Evolutionary conservation across 1,284 basidiomycete species (phyloP).

Genomic region (Rhodotorula sp.): DNA sequence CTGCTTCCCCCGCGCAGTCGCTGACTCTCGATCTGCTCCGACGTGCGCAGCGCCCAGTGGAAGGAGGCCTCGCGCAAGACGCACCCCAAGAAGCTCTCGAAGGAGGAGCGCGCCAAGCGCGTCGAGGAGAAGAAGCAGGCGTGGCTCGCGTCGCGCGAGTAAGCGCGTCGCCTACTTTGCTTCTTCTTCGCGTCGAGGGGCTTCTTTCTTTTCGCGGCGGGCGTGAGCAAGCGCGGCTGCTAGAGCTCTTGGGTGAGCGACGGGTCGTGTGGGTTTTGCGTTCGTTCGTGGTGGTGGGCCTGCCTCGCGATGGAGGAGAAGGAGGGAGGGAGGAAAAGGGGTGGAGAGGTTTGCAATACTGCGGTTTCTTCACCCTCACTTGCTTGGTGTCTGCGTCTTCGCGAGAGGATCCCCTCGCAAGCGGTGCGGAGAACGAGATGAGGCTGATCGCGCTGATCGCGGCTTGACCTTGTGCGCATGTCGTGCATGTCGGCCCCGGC

Average conservation of each 20-base stretch:
- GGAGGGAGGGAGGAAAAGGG: too few relatives aligned
- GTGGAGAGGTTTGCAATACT: too few relatives aligned
- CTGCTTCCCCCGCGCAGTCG: too few relatives aligned
- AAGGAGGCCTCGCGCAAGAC: constrained; percentile 79
- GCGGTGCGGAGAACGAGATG: too few relatives aligned
- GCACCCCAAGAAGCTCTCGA: constrained; percentile 70
- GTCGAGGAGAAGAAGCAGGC: constrained; percentile 54
- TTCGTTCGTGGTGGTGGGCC: not conserved
- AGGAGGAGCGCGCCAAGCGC: constrained; percentile 72
- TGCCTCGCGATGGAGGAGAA: not conserved
- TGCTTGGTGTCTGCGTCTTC: too few relatives aligned
- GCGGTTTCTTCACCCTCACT: too few relatives aligned
- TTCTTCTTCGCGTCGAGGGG: too few relatives aligned
- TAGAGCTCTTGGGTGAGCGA: not conserved
- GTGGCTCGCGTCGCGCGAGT: constrained; percentile 4
- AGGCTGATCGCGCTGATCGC: too few relatives aligned
- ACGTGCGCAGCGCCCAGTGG: constrained; percentile 68
- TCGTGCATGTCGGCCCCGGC: too few relatives aligned
- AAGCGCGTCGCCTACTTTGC: not conserved
- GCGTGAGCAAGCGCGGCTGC: not conserved
- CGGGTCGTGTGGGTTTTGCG: not conserved
- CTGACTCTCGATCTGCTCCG: too few relatives aligned
- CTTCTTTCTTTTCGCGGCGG: not conserved
- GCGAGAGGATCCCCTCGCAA: too few relatives aligned
- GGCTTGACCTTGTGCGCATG: too few relatives aligned